A percentile compares a stretch with the other conserved stretches of the same genome.
Conservation (phyloP, 2,329 filamentous ascomycete genomes). For the Dothideomycetidae sp. region DNA sequence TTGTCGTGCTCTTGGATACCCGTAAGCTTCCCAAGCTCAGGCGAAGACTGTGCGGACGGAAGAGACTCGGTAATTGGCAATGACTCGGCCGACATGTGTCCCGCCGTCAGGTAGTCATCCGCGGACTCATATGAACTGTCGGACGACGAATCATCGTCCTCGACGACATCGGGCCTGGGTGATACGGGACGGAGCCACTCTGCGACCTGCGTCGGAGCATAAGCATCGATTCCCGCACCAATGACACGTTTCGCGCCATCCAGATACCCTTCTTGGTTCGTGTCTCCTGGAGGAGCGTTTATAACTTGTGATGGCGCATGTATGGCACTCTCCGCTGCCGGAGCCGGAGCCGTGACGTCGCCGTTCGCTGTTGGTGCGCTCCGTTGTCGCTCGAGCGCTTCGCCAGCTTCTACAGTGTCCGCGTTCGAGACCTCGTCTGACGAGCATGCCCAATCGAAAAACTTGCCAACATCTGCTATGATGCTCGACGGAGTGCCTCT, state of each 20-base stretch:
- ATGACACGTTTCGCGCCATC: slow-evolving; percentile 10
- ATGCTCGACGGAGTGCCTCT: slow-evolving; percentile 73
- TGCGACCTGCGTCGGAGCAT: slow-evolving; percentile 22
- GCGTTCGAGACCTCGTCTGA: slow-evolving; percentile 29
- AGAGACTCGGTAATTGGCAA: slow-evolving; percentile 3
- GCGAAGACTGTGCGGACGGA: slow-evolving; percentile 1
- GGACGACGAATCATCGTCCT: slow-evolving; percentile 5
- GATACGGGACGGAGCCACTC: slow-evolving; percentile 17
- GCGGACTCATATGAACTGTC: slow-evolving; percentile 10
- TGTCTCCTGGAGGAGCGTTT: slow-evolving; percentile 3
- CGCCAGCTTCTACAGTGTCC: slow-evolving; percentile 22
- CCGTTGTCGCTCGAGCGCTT: slow-evolving; percentile 11
- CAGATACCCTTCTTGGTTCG: not conserved
- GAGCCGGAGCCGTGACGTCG: not conserved
- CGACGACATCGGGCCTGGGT: slow-evolving; percentile 9
- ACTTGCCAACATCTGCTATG: slow-evolving; percentile 63
- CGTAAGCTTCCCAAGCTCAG: slow-evolving; percentile 11
- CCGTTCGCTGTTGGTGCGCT: not conserved
- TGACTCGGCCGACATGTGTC: slow-evolving; percentile 1
- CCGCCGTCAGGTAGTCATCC: slow-evolving; percentile 4
- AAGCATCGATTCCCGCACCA: slow-evolving; percentile 21
- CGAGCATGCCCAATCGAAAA: slow-evolving; percentile 60
- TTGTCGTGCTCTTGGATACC: slow-evolving; percentile 38
- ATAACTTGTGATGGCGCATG: slow-evolving; percentile 1
- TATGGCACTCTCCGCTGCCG: slow-evolving; percentile 2